These are phyloP conservation scores for Crepidotus variabilis DNA, from an alignment of 768 basidiomycete species.

Conservation along the genomic window DNA sequence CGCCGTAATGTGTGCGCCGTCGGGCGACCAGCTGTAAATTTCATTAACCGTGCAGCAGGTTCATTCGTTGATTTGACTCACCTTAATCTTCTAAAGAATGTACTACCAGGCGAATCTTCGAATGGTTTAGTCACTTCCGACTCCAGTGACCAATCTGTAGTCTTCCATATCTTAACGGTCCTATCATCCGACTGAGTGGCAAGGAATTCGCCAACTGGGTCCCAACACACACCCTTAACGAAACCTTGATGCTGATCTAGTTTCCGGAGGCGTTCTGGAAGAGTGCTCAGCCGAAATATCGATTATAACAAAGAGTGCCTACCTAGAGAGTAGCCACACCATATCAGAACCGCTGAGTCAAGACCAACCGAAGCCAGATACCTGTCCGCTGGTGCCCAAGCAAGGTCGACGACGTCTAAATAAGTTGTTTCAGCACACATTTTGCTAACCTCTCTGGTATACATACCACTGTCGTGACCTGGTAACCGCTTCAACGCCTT, in stretches of 20 bases:
- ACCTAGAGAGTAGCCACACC: slow-evolving; percentile 94
- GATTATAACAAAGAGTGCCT: slow-evolving; percentile 15
- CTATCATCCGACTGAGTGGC: slow-evolving; percentile 98
- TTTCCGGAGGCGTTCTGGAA: slow-evolving; percentile 73
- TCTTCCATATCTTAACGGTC: slow-evolving; percentile 95
- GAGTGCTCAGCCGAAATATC: neutral
- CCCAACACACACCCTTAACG: slow-evolving; percentile 98
- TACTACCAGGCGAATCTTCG: slow-evolving; percentile 89
- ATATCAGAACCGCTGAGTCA: slow-evolving; percentile 88
- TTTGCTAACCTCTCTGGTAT: neutral
- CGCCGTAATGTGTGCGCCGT: slow-evolving; percentile 97
- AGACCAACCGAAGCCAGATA: slow-evolving; percentile 92
- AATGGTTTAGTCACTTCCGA: slow-evolving; percentile 88
- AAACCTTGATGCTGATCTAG: slow-evolving; percentile 92
- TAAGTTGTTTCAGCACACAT: slow-evolving; percentile 3
- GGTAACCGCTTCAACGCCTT: slow-evolving; percentile 88
- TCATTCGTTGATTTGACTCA: slow-evolving; percentile 21
- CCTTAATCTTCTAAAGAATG: slow-evolving; percentile 92
- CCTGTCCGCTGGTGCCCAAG: slow-evolving; percentile 91
- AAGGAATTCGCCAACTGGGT: slow-evolving; percentile 95
- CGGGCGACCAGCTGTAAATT: slow-evolving; percentile 86
- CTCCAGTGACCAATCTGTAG: slow-evolving; percentile 86
- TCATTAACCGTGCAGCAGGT: neutral
- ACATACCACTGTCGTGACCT: slow-evolving; percentile 90
- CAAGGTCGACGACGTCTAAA: slow-evolving; percentile 89